Percentiles rank a stretch among this genome's conserved stretches.
Conservation (phyloP, 768 basidiomycete species). For the Infundibulicybe gibba region DNA sequence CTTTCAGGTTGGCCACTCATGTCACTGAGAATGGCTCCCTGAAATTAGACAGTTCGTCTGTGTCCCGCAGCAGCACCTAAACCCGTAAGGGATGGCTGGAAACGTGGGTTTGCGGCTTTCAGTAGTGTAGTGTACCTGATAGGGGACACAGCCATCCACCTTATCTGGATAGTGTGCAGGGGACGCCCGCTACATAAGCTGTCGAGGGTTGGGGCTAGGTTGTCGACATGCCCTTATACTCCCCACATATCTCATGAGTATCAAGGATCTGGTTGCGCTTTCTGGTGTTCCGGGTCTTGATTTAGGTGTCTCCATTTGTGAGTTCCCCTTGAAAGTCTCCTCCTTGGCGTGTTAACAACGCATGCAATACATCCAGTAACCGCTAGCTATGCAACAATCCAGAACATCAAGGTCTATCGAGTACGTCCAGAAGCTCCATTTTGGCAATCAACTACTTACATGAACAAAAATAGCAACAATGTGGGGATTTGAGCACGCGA, state of each 20-base stretch:
- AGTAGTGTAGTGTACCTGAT: neutral
- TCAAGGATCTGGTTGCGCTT: slow-evolving; percentile 16
- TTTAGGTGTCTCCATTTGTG: slow-evolving; percentile 20
- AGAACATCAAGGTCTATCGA: slow-evolving; percentile 35
- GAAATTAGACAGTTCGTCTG: neutral
- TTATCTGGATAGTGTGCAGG: no score
- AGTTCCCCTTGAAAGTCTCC: slow-evolving; percentile 4
- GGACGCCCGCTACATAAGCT: no score
- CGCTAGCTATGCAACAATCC: slow-evolving; percentile 20
- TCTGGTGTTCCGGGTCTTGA: slow-evolving; percentile 26
- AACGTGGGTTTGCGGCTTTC: no score
- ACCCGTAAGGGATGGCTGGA: no score
- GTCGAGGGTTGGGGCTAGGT: neutral
- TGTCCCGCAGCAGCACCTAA: neutral
- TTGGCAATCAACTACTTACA: neutral
- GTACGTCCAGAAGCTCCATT: slow-evolving; percentile 15
- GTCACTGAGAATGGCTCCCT: neutral
- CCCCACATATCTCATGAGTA: slow-evolving; percentile 15
- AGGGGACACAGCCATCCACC: no score
- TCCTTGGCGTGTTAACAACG: neutral
- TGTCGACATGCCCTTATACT: slow-evolving; percentile 5
- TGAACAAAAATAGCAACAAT: slow-evolving; percentile 29
- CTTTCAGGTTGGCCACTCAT: slow-evolving; percentile 3
- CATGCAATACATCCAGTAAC: slow-evolving; percentile 17
- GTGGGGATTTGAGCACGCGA: slow-evolving; percentile 25